These are phyloP conservation scores for Anthoceros angustus DNA, from an alignment of 225 moss, liverwort and hornwort species.

Conservation along the genomic window DNA sequence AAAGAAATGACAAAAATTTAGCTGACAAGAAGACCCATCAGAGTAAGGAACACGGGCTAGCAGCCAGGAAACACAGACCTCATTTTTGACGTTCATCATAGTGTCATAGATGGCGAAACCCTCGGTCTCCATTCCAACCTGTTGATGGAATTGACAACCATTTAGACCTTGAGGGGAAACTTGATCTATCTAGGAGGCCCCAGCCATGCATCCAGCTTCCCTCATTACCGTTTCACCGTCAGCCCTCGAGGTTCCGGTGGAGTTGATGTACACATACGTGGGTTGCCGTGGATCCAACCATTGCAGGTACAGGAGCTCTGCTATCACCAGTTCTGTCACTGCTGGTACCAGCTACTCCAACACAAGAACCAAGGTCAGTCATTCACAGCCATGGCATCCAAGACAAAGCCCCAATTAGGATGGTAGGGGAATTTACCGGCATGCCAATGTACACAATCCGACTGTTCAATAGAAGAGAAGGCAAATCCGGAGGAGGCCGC, in stretches of 20 bases:
- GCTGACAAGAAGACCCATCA: neutral
- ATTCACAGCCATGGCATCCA: neutral
- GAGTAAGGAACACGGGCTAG: neutral
- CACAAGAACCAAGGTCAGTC: neutral
- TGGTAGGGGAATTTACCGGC: constrained; percentile 45
- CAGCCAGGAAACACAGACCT: constrained; percentile 29
- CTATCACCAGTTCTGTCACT: constrained; percentile 95
- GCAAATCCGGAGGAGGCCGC: constrained; percentile 94
- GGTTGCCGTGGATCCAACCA: constrained; percentile 95
- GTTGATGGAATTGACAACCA: constrained; percentile 2
- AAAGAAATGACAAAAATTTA: neutral
- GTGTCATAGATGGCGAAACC: constrained; percentile 98
- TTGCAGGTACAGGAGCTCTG: constrained; percentile 90
- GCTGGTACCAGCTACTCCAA: constrained; percentile 87
- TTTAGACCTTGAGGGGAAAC: neutral
- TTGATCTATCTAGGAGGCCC: neutral
- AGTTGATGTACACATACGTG: constrained; percentile 96
- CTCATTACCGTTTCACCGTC: constrained; percentile 88
- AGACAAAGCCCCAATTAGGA: constrained; percentile 2
- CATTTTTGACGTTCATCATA: constrained; percentile 87
- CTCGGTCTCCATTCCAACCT: constrained; percentile 99
- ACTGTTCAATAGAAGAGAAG: constrained; percentile 84
- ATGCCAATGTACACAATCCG: constrained; percentile 98
- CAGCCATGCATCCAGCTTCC: neutral
- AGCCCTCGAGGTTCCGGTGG: constrained; percentile 94